A percentile compares a stretch with the other conserved stretches of the same genome.
Conservation (phyloP, 1,139 yeast species). For the Debaryomycetaceae sp. region DNA sequence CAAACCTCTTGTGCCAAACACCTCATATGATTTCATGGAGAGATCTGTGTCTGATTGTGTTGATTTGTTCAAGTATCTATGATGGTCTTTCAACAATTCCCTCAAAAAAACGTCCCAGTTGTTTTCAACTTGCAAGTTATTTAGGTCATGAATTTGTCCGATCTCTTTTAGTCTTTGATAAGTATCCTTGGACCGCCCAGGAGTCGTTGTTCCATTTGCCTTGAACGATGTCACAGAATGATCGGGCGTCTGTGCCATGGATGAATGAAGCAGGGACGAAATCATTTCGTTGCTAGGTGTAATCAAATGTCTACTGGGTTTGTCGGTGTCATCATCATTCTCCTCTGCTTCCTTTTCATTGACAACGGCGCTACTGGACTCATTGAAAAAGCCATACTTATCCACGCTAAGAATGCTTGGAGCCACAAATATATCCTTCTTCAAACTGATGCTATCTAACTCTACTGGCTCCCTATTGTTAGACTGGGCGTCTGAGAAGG, state of each 20-base stretch:
- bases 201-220: conserved; percentile 7
- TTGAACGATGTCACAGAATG: conserved; percentile 4
- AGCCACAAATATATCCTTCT: conserved; percentile 7
- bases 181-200: conserved; percentile 7
- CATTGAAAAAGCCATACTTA: conserved; percentile 46
- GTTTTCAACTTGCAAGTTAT: conserved; percentile 22
- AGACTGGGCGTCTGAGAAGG: neutral
- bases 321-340: neutral
- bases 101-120: conserved; percentile 36
- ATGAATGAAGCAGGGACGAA: neutral
- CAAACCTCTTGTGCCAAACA: conserved; percentile 38
- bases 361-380: neutral
- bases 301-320: neutral
- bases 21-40: conserved; percentile 14
- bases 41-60: neutral
- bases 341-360: neutral
- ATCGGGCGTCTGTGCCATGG: neutral
- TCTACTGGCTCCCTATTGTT: conserved; percentile 39
- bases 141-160: conserved; percentile 33
- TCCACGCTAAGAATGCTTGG: conserved; percentile 34
- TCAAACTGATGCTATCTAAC: conserved; percentile 36
- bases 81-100: conserved; percentile 24
- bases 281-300: neutral
- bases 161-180: conserved; percentile 27
- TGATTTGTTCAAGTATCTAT: conserved; percentile 12